These are phyloP conservation scores for Nitzschia sp. DNA, from an alignment of 108 stramenopile species.

Conservation along the genomic window DNA sequence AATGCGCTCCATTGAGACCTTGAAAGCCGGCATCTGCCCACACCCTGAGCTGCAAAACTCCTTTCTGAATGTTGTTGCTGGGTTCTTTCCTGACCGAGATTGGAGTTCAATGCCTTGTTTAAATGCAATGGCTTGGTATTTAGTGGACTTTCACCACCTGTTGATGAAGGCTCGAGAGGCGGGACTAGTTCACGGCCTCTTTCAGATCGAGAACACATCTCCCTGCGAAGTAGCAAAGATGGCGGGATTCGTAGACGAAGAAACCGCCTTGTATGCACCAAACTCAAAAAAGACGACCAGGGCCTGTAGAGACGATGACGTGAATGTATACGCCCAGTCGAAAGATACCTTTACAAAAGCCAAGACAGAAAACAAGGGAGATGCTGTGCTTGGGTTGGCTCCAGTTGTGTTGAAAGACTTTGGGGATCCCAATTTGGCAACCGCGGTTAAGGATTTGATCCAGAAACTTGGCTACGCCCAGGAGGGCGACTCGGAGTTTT, in stretches of 20 bases:
- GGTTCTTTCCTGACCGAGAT: background rate
- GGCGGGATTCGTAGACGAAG: conserved; percentile 47
- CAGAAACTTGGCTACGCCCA: background rate
- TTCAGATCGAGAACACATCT: conserved; percentile 41
- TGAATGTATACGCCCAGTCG: background rate
- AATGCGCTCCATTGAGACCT: conserved; percentile 39
- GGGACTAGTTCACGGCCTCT: conserved; percentile 40
- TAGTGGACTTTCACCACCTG: conserved; percentile 36
- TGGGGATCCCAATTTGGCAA: background rate
- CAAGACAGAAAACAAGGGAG: background rate
- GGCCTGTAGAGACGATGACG: conserved; percentile 1
- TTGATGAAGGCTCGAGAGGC: conserved; percentile 36
- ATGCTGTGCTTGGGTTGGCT: background rate
- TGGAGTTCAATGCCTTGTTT: conserved; percentile 38
- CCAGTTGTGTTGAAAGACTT: background rate
- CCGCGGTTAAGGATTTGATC: background rate
- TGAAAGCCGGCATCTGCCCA: conserved; percentile 46
- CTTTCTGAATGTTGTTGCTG: conserved; percentile 37
- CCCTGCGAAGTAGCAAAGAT: conserved; percentile 50
- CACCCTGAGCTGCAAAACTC: conserved; percentile 20
- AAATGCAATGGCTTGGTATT: conserved; percentile 41
- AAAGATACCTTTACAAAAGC: background rate
- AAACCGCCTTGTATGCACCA: conserved; percentile 40
- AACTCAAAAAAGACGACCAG: conserved; percentile 30
- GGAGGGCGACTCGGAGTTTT: background rate